Percentiles rank a stretch among this genome's conserved stretches.
phyloP scores from a whole-genome alignment of 192 early-diverging fungal species.

The Chytriomyces sp. region DNA sequence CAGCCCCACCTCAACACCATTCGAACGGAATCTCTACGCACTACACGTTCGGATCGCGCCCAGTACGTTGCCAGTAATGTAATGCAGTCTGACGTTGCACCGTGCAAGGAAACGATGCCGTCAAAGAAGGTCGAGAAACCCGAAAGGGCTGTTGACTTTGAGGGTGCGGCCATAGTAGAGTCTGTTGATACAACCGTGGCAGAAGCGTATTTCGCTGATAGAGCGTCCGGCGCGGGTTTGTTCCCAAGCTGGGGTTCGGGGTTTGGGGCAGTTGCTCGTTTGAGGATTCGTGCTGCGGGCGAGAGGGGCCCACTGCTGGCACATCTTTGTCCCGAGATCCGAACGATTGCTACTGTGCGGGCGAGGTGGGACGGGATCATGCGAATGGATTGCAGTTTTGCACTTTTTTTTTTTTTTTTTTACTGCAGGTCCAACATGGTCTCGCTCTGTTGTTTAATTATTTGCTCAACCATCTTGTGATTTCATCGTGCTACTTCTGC shows the following conservation, averaged over 20 bases:
- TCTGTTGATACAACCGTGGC: too few species aligned
- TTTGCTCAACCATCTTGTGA: too few species aligned
- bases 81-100: not conserved
- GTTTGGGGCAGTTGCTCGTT: not conserved
- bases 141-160: not conserved
- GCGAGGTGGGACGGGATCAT: too few species aligned
- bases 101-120: not conserved
- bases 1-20: slow-evolving; percentile 16
- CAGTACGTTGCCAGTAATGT: not conserved
- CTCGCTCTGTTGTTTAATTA: too few species aligned
- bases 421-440: too few species aligned
- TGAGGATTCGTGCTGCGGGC: not conserved
- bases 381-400: too few species aligned
- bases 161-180: not conserved
- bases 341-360: too few species aligned
- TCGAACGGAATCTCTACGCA: slow-evolving; percentile 7
- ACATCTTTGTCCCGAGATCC: not conserved
- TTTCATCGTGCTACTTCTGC: too few species aligned
- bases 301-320: not conserved
- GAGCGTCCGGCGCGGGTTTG: not conserved
- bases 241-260: not conserved
- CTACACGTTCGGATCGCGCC: slow-evolving; percentile 4
- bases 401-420: too few species aligned
- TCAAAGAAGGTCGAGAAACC: not conserved
- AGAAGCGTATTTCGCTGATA: not conserved